Conservation (phyloP, 1,284 basidiomycete species). For the Cryptococcus sp. region DNA sequence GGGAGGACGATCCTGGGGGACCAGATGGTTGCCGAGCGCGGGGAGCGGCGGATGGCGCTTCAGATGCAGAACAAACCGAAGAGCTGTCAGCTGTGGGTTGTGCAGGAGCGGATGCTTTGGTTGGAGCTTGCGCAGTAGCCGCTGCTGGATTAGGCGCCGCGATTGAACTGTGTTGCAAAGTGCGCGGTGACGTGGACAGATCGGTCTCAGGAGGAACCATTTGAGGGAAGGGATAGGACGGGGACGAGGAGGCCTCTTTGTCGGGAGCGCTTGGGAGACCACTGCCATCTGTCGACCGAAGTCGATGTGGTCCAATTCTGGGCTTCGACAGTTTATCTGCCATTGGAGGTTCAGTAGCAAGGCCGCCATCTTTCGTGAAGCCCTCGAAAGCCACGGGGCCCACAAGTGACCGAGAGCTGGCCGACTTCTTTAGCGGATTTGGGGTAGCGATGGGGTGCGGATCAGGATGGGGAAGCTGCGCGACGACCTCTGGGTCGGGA, state of each 20-base stretch:
- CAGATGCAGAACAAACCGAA: not conserved
- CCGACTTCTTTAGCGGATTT: conserved; percentile 12
- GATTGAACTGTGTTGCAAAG: too few species aligned
- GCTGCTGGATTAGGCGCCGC: not conserved
- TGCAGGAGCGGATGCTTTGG: too few species aligned
- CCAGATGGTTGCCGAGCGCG: conserved; percentile 16
- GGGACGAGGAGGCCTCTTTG: conserved; percentile 18
- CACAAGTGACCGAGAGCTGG: conserved; percentile 16
- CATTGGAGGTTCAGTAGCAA: not conserved
- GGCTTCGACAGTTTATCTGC: not conserved
- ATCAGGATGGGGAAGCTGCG: conserved; percentile 14
- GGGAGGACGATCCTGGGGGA: conserved; percentile 10
- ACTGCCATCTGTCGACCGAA: conserved; percentile 26
- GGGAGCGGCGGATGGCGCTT: conserved; percentile 11
- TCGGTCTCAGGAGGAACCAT: conserved; percentile 6
- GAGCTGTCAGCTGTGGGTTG: too few species aligned
- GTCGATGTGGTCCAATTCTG: not conserved
- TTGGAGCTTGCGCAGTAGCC: not conserved
- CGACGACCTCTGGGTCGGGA: conserved; percentile 28
- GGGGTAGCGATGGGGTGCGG: conserved; percentile 14
- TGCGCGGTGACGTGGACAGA: not conserved
- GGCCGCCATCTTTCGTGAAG: conserved; percentile 1
- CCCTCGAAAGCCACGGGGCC: conserved; percentile 16
- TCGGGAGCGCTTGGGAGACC: conserved; percentile 18
- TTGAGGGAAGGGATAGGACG: conserved; percentile 34